Evolutionary conservation across 768 basidiomycete genomes (phyloP).

Genomic region (Fomitopsis serialis): DNA sequence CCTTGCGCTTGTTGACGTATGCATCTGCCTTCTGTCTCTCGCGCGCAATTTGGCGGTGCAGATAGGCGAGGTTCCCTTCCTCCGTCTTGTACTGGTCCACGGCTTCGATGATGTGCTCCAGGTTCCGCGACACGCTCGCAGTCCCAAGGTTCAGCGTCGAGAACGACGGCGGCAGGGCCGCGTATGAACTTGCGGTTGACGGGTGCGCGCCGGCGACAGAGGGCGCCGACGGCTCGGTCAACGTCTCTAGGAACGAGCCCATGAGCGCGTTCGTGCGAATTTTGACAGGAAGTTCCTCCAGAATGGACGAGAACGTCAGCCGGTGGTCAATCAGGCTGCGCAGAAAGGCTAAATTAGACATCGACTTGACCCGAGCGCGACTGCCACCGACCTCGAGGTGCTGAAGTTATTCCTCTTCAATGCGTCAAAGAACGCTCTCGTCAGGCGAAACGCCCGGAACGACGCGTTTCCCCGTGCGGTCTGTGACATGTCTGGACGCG

Average conservation of each 20-base stretch:
- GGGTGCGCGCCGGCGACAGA: conserved; percentile 27
- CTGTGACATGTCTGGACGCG: conserved; percentile 60
- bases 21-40: conserved; percentile 78
- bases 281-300: conserved; percentile 82
- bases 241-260: conserved; percentile 68
- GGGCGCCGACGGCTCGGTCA: conserved; percentile 45
- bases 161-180: conserved; percentile 58
- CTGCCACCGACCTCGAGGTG: conserved; percentile 59
- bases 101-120: conserved; percentile 82
- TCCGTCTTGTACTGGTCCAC: conserved; percentile 85
- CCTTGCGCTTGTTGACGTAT: conserved; percentile 79
- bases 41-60: conserved; percentile 81
- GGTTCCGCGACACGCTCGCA: conserved; percentile 62
- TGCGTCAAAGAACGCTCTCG: conserved; percentile 73
- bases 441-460: conserved; percentile 86
- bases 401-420: conserved; percentile 83
- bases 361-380: background rate
- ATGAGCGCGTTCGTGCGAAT: conserved; percentile 79
- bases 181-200: conserved; percentile 30
- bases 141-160: conserved; percentile 67
- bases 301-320: conserved; percentile 79
- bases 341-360: background rate
- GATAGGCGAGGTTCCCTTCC: conserved; percentile 88
- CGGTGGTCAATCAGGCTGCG: conserved; percentile 71
- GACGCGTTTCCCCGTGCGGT: conserved; percentile 79